Percentiles rank a stretch among this genome's conserved stretches.
Evolutionary conservation across 2,329 filamentous ascomycete genomes (phyloP).

Genomic region (Verticillium tricorpus): DNA sequence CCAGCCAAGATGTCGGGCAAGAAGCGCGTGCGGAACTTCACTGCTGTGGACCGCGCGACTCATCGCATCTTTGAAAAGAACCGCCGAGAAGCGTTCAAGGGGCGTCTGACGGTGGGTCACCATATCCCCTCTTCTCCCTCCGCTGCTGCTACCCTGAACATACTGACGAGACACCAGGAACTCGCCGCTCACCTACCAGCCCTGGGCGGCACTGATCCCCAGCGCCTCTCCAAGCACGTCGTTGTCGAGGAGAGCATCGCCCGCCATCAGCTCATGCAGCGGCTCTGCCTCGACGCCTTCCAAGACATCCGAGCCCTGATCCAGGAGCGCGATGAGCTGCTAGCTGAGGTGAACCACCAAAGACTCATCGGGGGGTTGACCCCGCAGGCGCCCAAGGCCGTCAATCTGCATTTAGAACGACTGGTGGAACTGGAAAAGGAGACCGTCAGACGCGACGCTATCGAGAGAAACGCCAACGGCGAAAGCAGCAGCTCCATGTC

Average conservation of each 20-base stretch:
- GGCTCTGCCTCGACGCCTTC: conserved; percentile 12
- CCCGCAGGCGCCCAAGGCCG: background rate
- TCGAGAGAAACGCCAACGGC: background rate
- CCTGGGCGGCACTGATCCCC: conserved; percentile 25
- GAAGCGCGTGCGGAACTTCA: conserved; percentile 33
- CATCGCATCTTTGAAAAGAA: conserved; percentile 35
- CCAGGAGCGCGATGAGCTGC: conserved; percentile 22
- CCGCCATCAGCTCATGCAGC: conserved; percentile 20
- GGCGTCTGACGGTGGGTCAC: conserved; percentile 26
- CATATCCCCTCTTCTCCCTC: background rate
- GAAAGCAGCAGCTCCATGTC: background rate
- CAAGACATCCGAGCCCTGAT: conserved; percentile 13
- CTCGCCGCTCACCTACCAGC: conserved; percentile 29
- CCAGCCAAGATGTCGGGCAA: conserved; percentile 13
- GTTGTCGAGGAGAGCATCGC: conserved; percentile 31
- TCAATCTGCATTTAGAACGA: conserved; percentile 1
- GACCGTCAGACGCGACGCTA: background rate
- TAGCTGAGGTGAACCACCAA: conserved; percentile 22
- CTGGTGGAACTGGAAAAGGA: conserved; percentile 7
- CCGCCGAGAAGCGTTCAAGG: conserved; percentile 35
- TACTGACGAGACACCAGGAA: conserved; percentile 18
- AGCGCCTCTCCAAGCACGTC: conserved; percentile 33
- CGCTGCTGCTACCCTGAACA: background rate
- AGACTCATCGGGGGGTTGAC: conserved; percentile 8
- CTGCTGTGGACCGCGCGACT: conserved; percentile 32